Evolutionary conservation across 495 filamentous ascomycete genomes (phyloP).

Genomic region (Glonium stellatum): DNA sequence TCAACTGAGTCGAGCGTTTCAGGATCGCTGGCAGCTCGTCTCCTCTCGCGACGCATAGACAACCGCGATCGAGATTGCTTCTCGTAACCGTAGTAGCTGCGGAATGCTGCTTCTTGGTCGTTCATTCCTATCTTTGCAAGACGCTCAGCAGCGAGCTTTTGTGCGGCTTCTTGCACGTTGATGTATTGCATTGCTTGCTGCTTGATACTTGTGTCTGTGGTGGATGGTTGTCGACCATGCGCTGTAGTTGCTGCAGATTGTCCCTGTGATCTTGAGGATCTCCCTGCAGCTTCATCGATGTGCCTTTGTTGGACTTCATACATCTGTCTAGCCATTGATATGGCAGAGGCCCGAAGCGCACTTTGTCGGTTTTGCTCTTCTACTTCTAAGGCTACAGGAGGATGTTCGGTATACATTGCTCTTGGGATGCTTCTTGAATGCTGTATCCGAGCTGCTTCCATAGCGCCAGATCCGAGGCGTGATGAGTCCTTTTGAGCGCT

Average conservation of each 20-base stretch:
- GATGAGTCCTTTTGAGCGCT: conserved; percentile 19
- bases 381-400: conserved; percentile 61
- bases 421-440: conserved; percentile 47
- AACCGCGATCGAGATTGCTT: conserved; percentile 48
- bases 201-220: conserved; percentile 31
- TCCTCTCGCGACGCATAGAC: conserved; percentile 49
- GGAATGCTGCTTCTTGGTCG: conserved; percentile 60
- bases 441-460: conserved; percentile 52
- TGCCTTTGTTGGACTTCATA: conserved; percentile 59
- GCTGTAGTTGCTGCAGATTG: conserved; percentile 39
- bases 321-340: conserved; percentile 84
- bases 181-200: conserved; percentile 44
- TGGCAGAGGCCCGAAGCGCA: conserved; percentile 68
- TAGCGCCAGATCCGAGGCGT: conserved; percentile 35
- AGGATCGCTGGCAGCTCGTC: conserved; percentile 64
- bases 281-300: conserved; percentile 39
- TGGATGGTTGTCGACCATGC: conserved; percentile 36
- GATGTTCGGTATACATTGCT: conserved; percentile 68
- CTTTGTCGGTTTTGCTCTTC: conserved; percentile 67
- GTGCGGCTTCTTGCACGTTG: conserved; percentile 73
- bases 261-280: conserved; percentile 25
- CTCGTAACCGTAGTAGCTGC: conserved; percentile 62
- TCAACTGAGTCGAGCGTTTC: conserved; percentile 52
- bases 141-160: conserved; percentile 75
- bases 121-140: conserved; percentile 65